Conservation (phyloP, 306 rosid genomes). For the Prunus dulcis region DNA sequence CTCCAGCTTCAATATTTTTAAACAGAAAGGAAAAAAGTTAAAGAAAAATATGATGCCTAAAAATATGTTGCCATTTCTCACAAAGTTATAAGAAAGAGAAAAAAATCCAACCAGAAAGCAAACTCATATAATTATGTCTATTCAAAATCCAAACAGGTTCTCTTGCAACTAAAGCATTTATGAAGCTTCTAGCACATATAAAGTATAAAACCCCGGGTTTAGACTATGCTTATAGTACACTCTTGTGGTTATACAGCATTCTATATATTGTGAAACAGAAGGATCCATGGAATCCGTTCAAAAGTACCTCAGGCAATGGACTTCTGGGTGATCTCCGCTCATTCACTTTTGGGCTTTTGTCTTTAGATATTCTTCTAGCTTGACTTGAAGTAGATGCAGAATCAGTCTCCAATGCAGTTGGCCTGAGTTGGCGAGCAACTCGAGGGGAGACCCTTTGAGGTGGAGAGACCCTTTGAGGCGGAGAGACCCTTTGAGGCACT, state of each 20-base stretch:
- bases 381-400: conserved; percentile 51
- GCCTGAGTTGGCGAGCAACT: conserved; percentile 60
- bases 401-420: conserved; percentile 51
- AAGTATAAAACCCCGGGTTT: background rate
- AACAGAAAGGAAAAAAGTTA: background rate
- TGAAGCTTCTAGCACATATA: background rate
- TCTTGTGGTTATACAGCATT: background rate
- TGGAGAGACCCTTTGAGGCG: conserved; percentile 74
- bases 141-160: background rate
- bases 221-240: background rate
- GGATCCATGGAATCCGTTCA: background rate
- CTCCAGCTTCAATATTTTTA: too few relatives aligned
- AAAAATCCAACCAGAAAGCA: background rate
- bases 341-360: conserved; percentile 73
- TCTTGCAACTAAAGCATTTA: too few relatives aligned
- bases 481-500: conserved; percentile 71
- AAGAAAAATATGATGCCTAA: background rate
- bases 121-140: background rate
- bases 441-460: conserved; percentile 72
- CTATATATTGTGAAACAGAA: background rate
- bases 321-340: conserved; percentile 86
- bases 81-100: background rate
- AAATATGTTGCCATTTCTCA: background rate
- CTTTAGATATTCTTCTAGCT: conserved; percentile 55
- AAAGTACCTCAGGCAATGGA: conserved; percentile 73